phyloP scores from a whole-genome alignment of 208 protist genomes.

The Leishmania arabica region DNA sequence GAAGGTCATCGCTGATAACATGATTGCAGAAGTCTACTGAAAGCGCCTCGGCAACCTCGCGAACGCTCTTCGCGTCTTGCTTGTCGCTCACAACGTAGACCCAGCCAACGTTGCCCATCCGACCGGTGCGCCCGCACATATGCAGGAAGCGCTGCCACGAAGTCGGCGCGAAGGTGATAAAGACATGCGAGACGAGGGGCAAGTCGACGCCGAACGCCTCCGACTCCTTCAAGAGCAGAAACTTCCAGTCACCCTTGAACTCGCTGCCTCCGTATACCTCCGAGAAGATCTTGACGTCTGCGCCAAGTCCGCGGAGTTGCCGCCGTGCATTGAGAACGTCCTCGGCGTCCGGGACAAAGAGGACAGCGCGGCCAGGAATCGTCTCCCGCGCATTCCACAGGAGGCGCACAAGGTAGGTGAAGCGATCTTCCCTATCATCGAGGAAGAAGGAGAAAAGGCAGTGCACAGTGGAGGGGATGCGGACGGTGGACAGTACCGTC shows the following conservation, averaged over 20 bases:
- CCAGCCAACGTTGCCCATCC: slow-evolving; percentile 84
- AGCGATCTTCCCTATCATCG: slow-evolving; percentile 35
- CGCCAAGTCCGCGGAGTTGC: slow-evolving; percentile 56
- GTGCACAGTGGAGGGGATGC: slow-evolving; percentile 74
- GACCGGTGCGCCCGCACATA: slow-evolving; percentile 79
- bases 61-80: slow-evolving; percentile 52
- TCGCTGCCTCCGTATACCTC: slow-evolving; percentile 62
- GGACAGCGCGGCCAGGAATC: slow-evolving; percentile 69
- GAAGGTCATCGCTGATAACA: slow-evolving; percentile 50
- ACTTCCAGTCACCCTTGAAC: slow-evolving; percentile 70
- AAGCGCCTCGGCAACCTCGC: slow-evolving; percentile 60
- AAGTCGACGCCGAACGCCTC: slow-evolving; percentile 79
- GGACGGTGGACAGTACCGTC: slow-evolving; percentile 67
- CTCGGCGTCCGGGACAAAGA: slow-evolving; percentile 63
- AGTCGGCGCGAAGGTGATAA: slow-evolving; percentile 77
- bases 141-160: slow-evolving; percentile 76
- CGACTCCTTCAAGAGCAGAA: slow-evolving; percentile 73
- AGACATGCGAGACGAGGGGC: slow-evolving; percentile 82
- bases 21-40: slow-evolving; percentile 69
- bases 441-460: slow-evolving; percentile 83
- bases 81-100: slow-evolving; percentile 78
- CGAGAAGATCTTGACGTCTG: slow-evolving; percentile 81
- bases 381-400: slow-evolving; percentile 69
- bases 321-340: slow-evolving; percentile 63
- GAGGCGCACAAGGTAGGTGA: slow-evolving; percentile 47